Conservation (phyloP, 2,329 filamentous ascomycete species). For the Chaetomiaceae sp. region DNA sequence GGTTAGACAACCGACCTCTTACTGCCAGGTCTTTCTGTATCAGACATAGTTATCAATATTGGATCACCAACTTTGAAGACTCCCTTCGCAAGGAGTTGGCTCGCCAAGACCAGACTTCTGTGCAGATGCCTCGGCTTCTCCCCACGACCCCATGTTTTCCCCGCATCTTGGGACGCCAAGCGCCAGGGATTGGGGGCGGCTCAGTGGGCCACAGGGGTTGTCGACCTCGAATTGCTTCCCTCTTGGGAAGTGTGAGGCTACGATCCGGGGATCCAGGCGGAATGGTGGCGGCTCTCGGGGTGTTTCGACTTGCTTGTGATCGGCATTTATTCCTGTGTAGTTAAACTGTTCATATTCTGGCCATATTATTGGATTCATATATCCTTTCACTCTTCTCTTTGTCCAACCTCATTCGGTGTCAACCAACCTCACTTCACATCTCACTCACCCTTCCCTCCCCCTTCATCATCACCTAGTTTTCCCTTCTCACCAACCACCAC, state of each 20-base stretch:
- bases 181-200: background rate
- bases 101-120: background rate
- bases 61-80: no score
- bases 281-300: background rate
- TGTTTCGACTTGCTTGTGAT: background rate
- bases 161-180: slow-evolving; percentile 17
- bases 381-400: background rate
- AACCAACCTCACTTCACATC: background rate
- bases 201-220: background rate
- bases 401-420: background rate
- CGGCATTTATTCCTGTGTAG: no score
- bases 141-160: slow-evolving; percentile 9
- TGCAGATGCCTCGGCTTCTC: slow-evolving; percentile 20
- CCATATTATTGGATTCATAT: background rate
- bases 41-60: no score
- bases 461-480: background rate
- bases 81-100: no score
- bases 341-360: background rate
- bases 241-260: background rate
- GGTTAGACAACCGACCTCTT: no score
- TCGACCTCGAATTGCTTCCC: background rate
- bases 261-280: background rate
- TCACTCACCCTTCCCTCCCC: background rate
- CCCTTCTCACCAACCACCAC: no score
- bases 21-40: background rate